Conservation (phyloP, 129 eudicot species). For the Tagetes erecta region DNA sequence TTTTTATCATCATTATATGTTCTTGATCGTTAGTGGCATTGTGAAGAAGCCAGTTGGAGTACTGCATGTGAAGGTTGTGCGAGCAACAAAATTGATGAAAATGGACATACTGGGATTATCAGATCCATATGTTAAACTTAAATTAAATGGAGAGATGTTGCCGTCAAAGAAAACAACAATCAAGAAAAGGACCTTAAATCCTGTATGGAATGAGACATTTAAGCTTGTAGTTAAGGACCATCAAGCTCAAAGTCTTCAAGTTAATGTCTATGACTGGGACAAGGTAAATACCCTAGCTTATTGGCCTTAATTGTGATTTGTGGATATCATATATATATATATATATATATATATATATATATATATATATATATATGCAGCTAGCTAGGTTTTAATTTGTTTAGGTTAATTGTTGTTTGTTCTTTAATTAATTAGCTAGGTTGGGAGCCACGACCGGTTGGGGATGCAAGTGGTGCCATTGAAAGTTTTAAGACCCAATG, state of each 20-base stretch:
- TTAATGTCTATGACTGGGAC: conserved; percentile 86
- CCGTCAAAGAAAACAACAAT: conserved; percentile 73
- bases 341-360: too few relatives aligned
- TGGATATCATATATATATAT: too few relatives aligned
- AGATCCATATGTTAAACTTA: conserved; percentile 83
- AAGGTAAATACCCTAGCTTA: conserved; percentile 41
- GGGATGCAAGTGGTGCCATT: conserved; percentile 79
- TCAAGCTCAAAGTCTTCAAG: conserved; percentile 61
- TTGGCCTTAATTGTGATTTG: too few relatives aligned
- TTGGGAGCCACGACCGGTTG: conserved; percentile 71
- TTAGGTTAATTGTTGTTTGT: background rate
- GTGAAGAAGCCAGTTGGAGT: conserved; percentile 78
- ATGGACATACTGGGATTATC: conserved; percentile 81
- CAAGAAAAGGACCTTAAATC: conserved; percentile 73
- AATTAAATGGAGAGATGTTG: conserved; percentile 61
- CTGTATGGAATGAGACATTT: conserved; percentile 79
- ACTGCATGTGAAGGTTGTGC: conserved; percentile 69
- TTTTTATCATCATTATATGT: background rate
- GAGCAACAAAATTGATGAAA: conserved; percentile 69
- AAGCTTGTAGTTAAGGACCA: conserved; percentile 79
- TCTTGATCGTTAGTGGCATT: conserved; percentile 24
- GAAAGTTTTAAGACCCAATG: conserved; percentile 64
- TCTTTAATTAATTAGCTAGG: conserved; percentile 40
- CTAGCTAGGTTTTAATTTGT: too few relatives aligned
- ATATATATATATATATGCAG: too few relatives aligned